Conservation (phyloP, 352 stramenopile species). For the Globisporangium heterothallicum region DNA sequence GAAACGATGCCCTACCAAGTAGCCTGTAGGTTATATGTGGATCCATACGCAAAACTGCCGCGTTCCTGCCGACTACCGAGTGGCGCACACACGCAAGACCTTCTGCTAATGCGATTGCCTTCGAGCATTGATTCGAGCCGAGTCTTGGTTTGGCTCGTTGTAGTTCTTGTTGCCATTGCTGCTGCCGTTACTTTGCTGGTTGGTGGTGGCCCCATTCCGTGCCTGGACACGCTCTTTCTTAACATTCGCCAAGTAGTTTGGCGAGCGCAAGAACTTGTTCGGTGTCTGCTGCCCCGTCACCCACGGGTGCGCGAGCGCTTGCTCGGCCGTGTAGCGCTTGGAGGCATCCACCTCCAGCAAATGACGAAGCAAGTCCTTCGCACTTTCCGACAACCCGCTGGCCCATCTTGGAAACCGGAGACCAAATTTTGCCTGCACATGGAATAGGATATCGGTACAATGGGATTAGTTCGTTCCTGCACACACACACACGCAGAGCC, state of each 20-base stretch:
- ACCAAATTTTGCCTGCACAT: constrained; percentile 87
- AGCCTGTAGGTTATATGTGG: not conserved
- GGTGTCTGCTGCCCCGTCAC: constrained; percentile 80
- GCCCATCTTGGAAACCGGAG: constrained; percentile 94
- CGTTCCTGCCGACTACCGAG: not conserved
- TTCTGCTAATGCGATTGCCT: constrained; percentile 56
- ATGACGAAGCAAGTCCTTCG: constrained; percentile 81
- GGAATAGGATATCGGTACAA: not conserved
- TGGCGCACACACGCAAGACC: not conserved
- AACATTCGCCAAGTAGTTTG: constrained; percentile 81
- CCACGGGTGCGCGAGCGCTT: constrained; percentile 80
- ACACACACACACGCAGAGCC: not conserved
- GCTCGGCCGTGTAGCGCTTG: constrained; percentile 78
- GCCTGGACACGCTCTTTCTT: constrained; percentile 52
- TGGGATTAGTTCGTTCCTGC: not conserved
- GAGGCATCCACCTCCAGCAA: constrained; percentile 76
- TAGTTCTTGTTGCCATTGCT: constrained; percentile 13
- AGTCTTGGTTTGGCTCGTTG: constrained; percentile 11
- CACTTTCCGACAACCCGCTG: constrained; percentile 73
- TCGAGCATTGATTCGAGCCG: constrained; percentile 32
- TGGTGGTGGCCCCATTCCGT: not conserved
- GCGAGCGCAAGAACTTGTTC: constrained; percentile 85
- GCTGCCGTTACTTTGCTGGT: constrained; percentile 13
- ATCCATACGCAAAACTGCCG: not conserved
- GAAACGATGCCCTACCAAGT: not conserved